Evolutionary conservation across 768 basidiomycete genomes (phyloP).

Genomic region (Pleurotus pulmonarius): DNA sequence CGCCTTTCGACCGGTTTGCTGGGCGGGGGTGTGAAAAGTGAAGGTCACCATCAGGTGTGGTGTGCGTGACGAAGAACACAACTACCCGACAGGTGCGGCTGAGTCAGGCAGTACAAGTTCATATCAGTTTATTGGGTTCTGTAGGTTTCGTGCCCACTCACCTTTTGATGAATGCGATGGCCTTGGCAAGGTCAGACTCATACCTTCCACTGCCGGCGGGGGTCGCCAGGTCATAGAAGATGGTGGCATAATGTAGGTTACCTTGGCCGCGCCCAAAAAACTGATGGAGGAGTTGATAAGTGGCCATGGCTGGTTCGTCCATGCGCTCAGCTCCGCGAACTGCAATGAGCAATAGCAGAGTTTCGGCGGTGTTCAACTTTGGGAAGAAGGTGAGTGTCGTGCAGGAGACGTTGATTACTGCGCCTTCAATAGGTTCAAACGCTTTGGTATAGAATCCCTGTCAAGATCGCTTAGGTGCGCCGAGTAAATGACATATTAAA

Average conservation of each 20-base stretch:
- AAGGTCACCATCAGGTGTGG: background rate
- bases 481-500: too few relatives aligned
- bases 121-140: too few relatives aligned
- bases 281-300: background rate
- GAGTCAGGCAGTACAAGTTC: too few relatives aligned
- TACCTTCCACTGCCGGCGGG: too few relatives aligned
- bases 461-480: too few relatives aligned
- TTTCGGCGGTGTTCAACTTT: background rate
- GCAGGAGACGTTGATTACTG: background rate
- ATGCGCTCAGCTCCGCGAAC: background rate
- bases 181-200: background rate
- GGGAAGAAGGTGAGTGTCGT: background rate
- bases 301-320: background rate
- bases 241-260: background rate
- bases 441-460: too few relatives aligned
- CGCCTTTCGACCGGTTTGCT: too few relatives aligned
- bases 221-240: background rate
- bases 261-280: slow-evolving; percentile 2
- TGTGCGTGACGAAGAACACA: background rate
- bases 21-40: background rate
- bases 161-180: too few relatives aligned
- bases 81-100: background rate
- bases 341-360: background rate
- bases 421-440: too few relatives aligned
- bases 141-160: too few relatives aligned